phyloP scores from a whole-genome alignment of 768 basidiomycete species.

The Rubroboletus satanas region DNA sequence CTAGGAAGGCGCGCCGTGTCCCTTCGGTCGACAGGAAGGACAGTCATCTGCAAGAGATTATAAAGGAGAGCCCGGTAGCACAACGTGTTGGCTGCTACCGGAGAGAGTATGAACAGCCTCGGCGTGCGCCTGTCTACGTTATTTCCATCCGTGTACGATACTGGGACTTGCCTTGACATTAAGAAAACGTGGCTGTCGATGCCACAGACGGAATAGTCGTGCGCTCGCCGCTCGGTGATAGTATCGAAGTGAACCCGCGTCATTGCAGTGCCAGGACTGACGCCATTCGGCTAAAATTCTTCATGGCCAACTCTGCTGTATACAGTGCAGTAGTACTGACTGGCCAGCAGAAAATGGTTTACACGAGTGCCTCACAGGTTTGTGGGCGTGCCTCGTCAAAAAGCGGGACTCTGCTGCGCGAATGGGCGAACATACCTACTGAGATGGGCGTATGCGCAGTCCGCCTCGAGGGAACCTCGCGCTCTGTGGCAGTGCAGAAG shows the following conservation, averaged over 20 bases:
- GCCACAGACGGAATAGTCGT: slow-evolving; percentile 8
- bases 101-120: slow-evolving; percentile 25
- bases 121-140: slow-evolving; percentile 12
- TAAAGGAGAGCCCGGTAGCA: slow-evolving; percentile 19
- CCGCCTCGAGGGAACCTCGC: slow-evolving; percentile 28
- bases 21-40: slow-evolving; percentile 14
- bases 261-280: slow-evolving; percentile 22
- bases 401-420: not conserved
- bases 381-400: slow-evolving; percentile 1
- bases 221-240: slow-evolving; percentile 15
- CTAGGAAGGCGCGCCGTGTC: slow-evolving; percentile 13
- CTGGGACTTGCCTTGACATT: slow-evolving; percentile 15
- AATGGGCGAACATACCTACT: not conserved
- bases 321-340: not conserved
- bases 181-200: slow-evolving; percentile 27
- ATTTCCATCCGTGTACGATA: slow-evolving; percentile 15
- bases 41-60: slow-evolving; percentile 21
- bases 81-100: slow-evolving; percentile 23
- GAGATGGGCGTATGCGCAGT: not conserved
- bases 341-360: not conserved
- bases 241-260: slow-evolving; percentile 7
- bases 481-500: slow-evolving; percentile 22
- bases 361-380: not conserved
- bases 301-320: slow-evolving; percentile 12
- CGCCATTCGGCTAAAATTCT: slow-evolving; percentile 4